These are phyloP conservation scores for Debaryomyces prosopidis DNA, from an alignment of 805 yeast genomes.

Conservation along the genomic window DNA sequence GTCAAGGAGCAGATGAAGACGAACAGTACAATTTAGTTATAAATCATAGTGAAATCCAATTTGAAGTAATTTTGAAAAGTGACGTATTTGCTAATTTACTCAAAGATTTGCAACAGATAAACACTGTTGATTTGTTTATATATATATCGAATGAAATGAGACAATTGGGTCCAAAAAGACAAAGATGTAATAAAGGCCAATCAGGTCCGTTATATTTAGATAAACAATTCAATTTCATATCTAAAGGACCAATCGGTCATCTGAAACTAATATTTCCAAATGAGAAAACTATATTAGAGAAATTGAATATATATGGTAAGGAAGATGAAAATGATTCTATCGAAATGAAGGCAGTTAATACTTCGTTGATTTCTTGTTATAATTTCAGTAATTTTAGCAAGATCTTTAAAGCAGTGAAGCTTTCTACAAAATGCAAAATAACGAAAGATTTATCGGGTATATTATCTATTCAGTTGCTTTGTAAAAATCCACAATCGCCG, in stretches of 20 bases:
- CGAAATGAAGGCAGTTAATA: conserved; percentile 15
- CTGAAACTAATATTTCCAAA: conserved; percentile 68
- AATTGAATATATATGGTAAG: conserved; percentile 43
- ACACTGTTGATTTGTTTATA: conserved; percentile 35
- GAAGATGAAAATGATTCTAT: conserved; percentile 21
- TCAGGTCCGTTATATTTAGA: conserved; percentile 9
- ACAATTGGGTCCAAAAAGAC: neutral
- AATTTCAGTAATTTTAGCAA: conserved; percentile 33
- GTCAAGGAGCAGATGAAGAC: conserved; percentile 15
- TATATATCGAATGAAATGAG: conserved; percentile 22
- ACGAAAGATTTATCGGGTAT: conserved; percentile 37
- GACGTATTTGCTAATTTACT: conserved; percentile 37
- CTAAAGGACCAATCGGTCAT: conserved; percentile 72
- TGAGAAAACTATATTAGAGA: conserved; percentile 61
- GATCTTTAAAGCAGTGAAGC: conserved; percentile 35
- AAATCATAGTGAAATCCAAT: conserved; percentile 29
- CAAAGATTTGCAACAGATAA: conserved; percentile 36
- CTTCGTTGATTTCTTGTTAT: conserved; percentile 28
- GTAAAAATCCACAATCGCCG: conserved; percentile 27
- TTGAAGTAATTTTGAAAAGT: conserved; percentile 39
- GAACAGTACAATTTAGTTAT: conserved; percentile 14
- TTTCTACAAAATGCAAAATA: conserved; percentile 41
- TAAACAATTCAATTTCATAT: conserved; percentile 55
- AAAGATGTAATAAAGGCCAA: neutral
- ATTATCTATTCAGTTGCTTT: conserved; percentile 37